Conservation (phyloP, 176 grass and related monocot species). For the Oryza glaberrima region DNA sequence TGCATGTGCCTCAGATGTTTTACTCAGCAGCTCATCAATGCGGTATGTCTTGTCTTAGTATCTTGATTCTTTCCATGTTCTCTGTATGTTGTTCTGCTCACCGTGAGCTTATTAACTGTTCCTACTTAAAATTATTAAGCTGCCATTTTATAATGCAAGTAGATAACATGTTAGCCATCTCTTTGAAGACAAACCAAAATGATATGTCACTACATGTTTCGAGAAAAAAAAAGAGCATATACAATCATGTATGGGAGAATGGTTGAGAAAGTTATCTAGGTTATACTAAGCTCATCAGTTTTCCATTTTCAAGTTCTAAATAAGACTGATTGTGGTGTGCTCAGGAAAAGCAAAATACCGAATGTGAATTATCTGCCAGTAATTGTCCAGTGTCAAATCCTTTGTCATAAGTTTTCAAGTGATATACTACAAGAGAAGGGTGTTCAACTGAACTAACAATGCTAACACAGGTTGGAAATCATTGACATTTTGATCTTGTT, state of each 20-base stretch:
- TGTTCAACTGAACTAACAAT: background rate
- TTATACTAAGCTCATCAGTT: background rate
- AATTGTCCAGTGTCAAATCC: background rate
- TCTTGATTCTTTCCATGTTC: background rate
- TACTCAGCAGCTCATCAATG: slow-evolving; percentile 72
- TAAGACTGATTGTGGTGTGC: background rate
- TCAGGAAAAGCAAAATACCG: background rate
- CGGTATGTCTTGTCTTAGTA: slow-evolving; percentile 46
- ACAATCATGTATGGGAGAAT: background rate
- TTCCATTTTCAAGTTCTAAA: background rate
- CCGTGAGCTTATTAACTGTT: background rate
- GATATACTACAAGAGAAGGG: background rate
- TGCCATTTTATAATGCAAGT: background rate
- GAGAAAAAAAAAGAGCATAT: background rate
- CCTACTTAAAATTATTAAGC: background rate
- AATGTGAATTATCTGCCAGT: background rate
- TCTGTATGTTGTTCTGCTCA: background rate
- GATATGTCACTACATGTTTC: background rate
- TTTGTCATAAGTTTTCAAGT: background rate
- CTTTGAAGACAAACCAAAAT: background rate
- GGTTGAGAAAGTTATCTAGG: background rate
- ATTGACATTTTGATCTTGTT: slow-evolving; percentile 12
- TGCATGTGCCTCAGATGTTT: slow-evolving; percentile 89
- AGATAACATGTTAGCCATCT: background rate
- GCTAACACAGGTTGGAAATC: background rate